phyloP scores from a whole-genome alignment of 2,329 filamentous ascomycete genomes.

The Akanthomyces uredinophilus region DNA sequence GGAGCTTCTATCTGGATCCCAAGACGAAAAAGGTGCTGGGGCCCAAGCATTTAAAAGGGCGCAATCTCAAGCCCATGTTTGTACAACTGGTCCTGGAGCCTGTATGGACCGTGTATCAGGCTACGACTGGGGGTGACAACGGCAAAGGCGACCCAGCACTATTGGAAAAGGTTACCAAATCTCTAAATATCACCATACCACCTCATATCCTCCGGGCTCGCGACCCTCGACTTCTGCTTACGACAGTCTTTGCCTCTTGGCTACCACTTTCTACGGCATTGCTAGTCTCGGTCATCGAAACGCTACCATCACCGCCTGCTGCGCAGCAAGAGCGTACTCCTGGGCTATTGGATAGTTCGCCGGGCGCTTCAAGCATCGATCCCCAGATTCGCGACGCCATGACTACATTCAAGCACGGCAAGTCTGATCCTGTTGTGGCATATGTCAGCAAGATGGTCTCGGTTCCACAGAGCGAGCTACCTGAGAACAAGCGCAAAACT shows the following conservation, averaged over 20 bases:
- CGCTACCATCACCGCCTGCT: conserved; percentile 73
- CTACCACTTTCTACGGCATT: conserved; percentile 87
- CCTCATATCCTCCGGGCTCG: conserved; percentile 79
- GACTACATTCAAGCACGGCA: conserved; percentile 66
- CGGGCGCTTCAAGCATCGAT: conserved; percentile 68
- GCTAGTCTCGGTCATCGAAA: conserved; percentile 89
- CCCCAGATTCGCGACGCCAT: conserved; percentile 71
- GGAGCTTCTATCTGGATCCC: conserved; percentile 91
- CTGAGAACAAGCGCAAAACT: conserved; percentile 70
- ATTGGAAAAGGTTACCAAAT: conserved; percentile 93
- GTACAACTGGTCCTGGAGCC: conserved; percentile 94
- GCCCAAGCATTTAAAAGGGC: conserved; percentile 86
- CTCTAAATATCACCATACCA: conserved; percentile 75
- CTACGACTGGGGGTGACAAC: conserved; percentile 75
- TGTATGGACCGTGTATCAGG: conserved; percentile 93
- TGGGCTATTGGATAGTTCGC: conserved; percentile 71
- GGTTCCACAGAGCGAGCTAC: conserved; percentile 84
- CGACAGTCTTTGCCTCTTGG: conserved; percentile 83
- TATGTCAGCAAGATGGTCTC: conserved; percentile 99
- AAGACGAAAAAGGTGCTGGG: conserved; percentile 93
- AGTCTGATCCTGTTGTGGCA: conserved; percentile 75
- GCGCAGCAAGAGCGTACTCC: conserved; percentile 80
- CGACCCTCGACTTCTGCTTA: conserved; percentile 78
- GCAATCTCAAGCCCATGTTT: conserved; percentile 91
- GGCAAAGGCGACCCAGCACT: conserved; percentile 77